Percentiles rank a stretch among this genome's conserved stretches.
Conservation (phyloP, 768 basidiomycete species). For the Russula vinacea region DNA sequence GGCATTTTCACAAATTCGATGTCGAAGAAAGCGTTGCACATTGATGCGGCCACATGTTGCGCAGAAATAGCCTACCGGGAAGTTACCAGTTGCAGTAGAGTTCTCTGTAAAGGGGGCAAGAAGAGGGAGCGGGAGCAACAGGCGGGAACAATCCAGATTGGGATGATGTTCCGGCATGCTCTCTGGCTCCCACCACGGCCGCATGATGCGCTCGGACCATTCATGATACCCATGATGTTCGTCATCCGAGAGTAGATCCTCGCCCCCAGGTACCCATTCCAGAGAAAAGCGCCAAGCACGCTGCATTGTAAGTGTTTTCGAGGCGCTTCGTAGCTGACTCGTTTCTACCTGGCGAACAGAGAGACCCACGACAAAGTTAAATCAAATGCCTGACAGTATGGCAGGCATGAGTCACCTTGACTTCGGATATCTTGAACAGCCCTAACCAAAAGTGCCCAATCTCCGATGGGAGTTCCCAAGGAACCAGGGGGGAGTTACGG, state of each 20-base stretch:
- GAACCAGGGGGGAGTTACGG: conserved; percentile 27
- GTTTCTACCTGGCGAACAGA: conserved; percentile 19
- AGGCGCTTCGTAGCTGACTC: not conserved
- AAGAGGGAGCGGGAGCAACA: conserved; percentile 25
- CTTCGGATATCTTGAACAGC: conserved; percentile 21
- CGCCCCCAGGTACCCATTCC: conserved; percentile 28
- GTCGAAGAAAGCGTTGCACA: conserved; percentile 26
- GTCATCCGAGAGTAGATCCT: conserved; percentile 23
- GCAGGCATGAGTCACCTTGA: conserved; percentile 21
- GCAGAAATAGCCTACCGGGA: conserved; percentile 27
- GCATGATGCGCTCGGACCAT: conserved; percentile 12
- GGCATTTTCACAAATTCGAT: conserved; percentile 20
- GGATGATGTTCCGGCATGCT: not conserved
- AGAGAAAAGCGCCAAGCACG: conserved; percentile 22
- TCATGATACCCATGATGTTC: not conserved
- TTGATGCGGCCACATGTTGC: conserved; percentile 26
- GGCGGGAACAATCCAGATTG: not conserved
- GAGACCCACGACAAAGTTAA: conserved; percentile 11
- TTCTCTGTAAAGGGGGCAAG: conserved; percentile 27
- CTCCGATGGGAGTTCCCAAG: conserved; percentile 27
- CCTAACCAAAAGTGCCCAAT: conserved; percentile 28
- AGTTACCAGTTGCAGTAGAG: conserved; percentile 22
- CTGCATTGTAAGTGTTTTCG: not conserved
- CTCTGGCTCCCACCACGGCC: conserved; percentile 29
- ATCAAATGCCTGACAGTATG: conserved; percentile 6